Percentiles rank a stretch among this genome's conserved stretches.
Evolutionary conservation across 768 basidiomycete genomes (phyloP).

Genomic region (Auriscalpium microsporum): DNA sequence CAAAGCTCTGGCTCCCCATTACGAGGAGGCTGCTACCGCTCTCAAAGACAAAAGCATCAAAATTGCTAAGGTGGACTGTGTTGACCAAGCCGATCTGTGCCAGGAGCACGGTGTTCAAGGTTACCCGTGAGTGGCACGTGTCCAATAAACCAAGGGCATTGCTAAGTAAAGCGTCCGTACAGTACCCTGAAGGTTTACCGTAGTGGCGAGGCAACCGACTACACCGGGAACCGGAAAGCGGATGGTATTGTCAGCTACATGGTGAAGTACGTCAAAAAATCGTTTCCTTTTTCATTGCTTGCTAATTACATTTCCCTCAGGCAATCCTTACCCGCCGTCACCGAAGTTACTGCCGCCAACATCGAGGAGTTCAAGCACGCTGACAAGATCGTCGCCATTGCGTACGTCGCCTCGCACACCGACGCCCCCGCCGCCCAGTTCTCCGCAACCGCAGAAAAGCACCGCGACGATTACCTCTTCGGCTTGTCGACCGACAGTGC

Average conservation of each 20-base stretch:
- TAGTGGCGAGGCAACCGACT: conserved; percentile 72
- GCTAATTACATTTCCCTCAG: conserved; percentile 29
- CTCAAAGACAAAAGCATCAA: conserved; percentile 88
- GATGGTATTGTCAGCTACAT: conserved; percentile 97
- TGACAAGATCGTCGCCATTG: conserved; percentile 87
- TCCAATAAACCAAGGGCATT: neutral
- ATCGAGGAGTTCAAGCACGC: conserved; percentile 78
- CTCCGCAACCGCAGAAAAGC: conserved; percentile 69
- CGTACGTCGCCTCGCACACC: conserved; percentile 71
- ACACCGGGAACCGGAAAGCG: conserved; percentile 82
- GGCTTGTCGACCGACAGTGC: conserved; percentile 72
- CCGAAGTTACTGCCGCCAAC: conserved; percentile 66
- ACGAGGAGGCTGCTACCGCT: conserved; percentile 87
- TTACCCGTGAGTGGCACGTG: conserved; percentile 66
- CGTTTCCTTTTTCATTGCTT: neutral
- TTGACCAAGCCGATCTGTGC: conserved; percentile 88
- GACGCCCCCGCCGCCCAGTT: conserved; percentile 67
- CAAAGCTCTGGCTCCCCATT: conserved; percentile 90
- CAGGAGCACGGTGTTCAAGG: conserved; percentile 81
- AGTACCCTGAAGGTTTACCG: conserved; percentile 91
- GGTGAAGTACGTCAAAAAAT: conserved; percentile 57
- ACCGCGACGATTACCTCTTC: conserved; percentile 92
- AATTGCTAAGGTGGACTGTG: conserved; percentile 95
- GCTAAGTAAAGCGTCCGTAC: neutral
- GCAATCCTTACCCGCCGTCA: conserved; percentile 91